Conservation (phyloP, 306 rosid species). For the Benincasa hispida region DNA sequence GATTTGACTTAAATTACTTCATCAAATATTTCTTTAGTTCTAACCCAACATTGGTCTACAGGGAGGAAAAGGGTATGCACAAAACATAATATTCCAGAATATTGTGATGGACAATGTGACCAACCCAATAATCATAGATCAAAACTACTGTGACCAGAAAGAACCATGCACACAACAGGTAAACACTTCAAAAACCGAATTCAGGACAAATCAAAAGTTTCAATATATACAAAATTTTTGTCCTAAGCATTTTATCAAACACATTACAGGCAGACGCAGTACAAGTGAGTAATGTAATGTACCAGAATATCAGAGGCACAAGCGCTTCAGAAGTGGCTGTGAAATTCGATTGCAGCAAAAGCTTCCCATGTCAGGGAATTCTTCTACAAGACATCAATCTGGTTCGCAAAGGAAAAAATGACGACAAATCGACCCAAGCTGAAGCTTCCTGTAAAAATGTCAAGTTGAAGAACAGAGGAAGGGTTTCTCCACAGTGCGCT, state of each 20-base stretch:
- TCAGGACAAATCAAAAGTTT: not conserved
- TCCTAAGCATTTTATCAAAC: not conserved
- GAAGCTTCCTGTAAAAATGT: slow-evolving; percentile 48
- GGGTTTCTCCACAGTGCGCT: slow-evolving; percentile 39
- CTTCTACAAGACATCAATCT: slow-evolving; percentile 31
- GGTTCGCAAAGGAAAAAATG: not conserved
- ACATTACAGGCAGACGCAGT: slow-evolving; percentile 43
- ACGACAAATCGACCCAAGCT: not conserved
- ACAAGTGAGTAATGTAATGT: slow-evolving; percentile 35
- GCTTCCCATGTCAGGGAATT: slow-evolving; percentile 30
- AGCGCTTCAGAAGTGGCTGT: slow-evolving; percentile 63
- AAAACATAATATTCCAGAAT: slow-evolving; percentile 36
- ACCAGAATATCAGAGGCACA: slow-evolving; percentile 58
- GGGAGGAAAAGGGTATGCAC: slow-evolving; percentile 81
- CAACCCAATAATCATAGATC: slow-evolving; percentile 79
- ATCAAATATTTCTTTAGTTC: not conserved
- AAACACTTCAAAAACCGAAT: not conserved
- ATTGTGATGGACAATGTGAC: slow-evolving; percentile 51
- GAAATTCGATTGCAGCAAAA: slow-evolving; percentile 43
- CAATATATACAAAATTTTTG: not conserved
- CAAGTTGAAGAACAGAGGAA: slow-evolving; percentile 13
- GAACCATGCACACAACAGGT: slow-evolving; percentile 45
- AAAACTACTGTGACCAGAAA: slow-evolving; percentile 61
- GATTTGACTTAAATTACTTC: not conserved
- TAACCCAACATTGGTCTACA: slow-evolving; percentile 6